Evolutionary conservation across 805 yeast species (phyloP), one percentile per base, ranked within the genome.

Genomic region (Candida dajiaensis): DNA sequence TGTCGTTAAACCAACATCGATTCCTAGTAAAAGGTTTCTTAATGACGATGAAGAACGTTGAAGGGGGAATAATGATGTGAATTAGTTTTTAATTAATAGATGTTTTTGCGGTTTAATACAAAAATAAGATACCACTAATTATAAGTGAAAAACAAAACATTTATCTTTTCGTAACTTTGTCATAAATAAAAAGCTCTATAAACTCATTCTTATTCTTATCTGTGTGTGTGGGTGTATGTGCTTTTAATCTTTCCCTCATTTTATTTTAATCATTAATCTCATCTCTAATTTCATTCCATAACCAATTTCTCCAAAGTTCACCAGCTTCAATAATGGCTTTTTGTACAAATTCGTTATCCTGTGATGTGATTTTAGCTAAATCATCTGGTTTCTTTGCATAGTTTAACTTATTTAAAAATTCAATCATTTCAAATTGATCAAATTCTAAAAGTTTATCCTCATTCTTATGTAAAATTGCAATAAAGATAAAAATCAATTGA

Each of bases 341-440:
- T 58, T 85, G 89, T 61, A 88, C 83, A 53, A 85, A 43, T 10
- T 45, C 45, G 18, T 46, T 43, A 9, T 41, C 44, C 11, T 21
- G 21, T 23, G 25, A 16, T 7, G 38, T n/a, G 3, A 42, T 45
- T 26, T 44, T 42, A 26, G 31, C 35, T 26, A 39, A 37, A 21
- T 37, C 35, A 21, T 46, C 38, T 15, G 43, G 22, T 8, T 25
- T 37, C 4, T 42, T 40, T 21, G 38, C 26, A 16, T 28, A 47
- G 22, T 41, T 51, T 41, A 46, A 59, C 44, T 82, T 76, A 50
- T 79, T 78, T 50, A 90, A 71, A 53, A 81, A 80, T 60, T 89
- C 95, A 35, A 89, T 73, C 40, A 89, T 87, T 65, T 90, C 98
- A 52, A 86, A 81, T 61, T 88, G 95, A 58, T 90, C 98, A 52